A percentile compares a stretch with the other conserved stretches of the same genome.
phyloP scores from a whole-genome alignment of 1,139 yeast genomes.

The Yamadazyma triangularis region DNA sequence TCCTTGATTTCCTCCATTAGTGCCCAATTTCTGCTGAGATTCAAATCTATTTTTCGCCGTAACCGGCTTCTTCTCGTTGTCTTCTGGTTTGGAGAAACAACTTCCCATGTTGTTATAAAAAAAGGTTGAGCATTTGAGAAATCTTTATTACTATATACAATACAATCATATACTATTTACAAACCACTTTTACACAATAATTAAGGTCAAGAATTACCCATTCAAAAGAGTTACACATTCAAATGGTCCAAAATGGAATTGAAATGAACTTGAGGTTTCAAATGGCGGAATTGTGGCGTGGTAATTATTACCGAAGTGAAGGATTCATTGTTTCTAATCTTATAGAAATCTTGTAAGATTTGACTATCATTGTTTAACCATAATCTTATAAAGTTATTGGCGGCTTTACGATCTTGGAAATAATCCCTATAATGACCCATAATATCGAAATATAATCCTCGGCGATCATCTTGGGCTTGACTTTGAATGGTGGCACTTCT shows the following conservation, averaged over 20 bases:
- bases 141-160: too few species aligned
- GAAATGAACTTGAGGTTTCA: constrained; percentile 27
- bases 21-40: constrained; percentile 1
- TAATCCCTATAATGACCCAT: constrained; percentile 47
- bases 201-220: too few species aligned
- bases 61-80: not conserved
- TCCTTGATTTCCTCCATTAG: too few species aligned
- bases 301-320: constrained; percentile 13
- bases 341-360: constrained; percentile 12
- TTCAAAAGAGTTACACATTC: too few species aligned
- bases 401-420: constrained; percentile 36
- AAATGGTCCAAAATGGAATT: too few species aligned
- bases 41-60: constrained; percentile 4
- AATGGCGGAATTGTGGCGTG: constrained; percentile 23
- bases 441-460: constrained; percentile 53
- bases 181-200: too few species aligned
- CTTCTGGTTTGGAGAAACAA: constrained; percentile 13
- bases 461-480: constrained; percentile 37
- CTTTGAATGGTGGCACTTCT: constrained; percentile 70
- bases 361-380: constrained; percentile 29
- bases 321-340: constrained; percentile 1
- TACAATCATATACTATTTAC: too few species aligned
- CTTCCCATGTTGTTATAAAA: constrained; percentile 19
- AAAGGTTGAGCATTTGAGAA: too few species aligned
- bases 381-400: constrained; percentile 26